phyloP scores from a whole-genome alignment of 176 grass and related monocot genomes.

The Puya raimondii region DNA sequence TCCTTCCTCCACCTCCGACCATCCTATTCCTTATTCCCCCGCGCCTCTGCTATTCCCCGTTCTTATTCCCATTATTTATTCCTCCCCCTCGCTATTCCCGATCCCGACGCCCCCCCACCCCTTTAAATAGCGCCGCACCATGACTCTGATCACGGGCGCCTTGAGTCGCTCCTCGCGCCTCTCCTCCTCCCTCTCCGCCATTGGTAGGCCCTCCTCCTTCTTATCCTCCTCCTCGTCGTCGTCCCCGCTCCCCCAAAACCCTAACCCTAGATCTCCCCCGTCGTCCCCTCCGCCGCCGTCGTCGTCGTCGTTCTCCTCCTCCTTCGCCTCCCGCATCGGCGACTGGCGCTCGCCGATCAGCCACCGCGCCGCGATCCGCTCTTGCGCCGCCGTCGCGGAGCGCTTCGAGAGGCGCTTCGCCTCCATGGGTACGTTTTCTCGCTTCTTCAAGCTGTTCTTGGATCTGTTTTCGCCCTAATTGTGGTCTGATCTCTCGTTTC shows the following conservation, averaged over 20 bases:
- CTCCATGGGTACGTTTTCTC: constrained; percentile 41
- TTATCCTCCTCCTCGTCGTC: constrained; percentile 4
- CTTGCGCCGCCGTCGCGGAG: constrained; percentile 33
- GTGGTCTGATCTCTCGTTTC: constrained; percentile 12
- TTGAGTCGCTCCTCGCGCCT: not conserved
- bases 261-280: constrained; percentile 5
- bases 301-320: constrained; percentile 35
- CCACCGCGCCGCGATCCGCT: constrained; percentile 32
- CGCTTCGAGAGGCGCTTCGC: constrained; percentile 71
- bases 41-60: not conserved
- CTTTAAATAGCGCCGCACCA: not conserved
- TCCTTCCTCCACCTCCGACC: not conserved
- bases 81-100: not conserved
- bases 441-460: not conserved
- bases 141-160: not conserved
- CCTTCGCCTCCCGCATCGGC: constrained; percentile 43
- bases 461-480: constrained; percentile 2
- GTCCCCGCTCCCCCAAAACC: constrained; percentile 6
- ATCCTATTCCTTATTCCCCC: not conserved
- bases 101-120: not conserved
- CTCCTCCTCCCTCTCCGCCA: not conserved
- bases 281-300: not conserved
- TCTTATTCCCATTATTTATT: constrained; percentile 2
- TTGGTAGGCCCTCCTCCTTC: not conserved
- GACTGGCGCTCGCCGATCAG: constrained; percentile 23